Evolutionary conservation across 2,329 filamentous ascomycete genomes (phyloP).

Genomic region (Beauveria rudraprayagi): DNA sequence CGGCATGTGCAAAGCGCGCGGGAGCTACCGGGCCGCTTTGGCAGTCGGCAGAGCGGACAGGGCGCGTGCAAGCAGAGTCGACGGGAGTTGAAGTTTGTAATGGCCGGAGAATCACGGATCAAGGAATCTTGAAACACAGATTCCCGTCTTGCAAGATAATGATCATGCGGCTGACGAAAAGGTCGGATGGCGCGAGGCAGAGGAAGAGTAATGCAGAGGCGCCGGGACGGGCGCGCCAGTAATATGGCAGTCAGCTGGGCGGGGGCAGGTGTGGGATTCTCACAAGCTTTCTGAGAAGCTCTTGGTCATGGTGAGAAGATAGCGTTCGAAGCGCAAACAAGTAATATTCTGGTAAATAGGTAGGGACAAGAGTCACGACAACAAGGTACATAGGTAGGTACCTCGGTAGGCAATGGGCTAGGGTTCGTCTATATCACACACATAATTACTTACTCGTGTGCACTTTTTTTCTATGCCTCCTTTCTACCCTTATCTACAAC

Average conservation of each 20-base stretch:
- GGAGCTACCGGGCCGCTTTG: slow-evolving; percentile 1
- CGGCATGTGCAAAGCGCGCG: slow-evolving; percentile 5
- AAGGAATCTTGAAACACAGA: background rate
- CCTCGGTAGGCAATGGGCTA: background rate
- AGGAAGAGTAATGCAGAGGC: background rate
- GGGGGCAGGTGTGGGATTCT: background rate
- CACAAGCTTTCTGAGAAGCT: background rate
- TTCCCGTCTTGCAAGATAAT: background rate
- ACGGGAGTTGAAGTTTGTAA: background rate
- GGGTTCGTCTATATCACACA: background rate
- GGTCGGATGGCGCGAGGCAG: background rate
- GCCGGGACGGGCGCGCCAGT: background rate
- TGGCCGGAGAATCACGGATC: slow-evolving; percentile 1
- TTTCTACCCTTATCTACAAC: background rate
- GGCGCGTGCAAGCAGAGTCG: background rate
- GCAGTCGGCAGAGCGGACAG: too few relatives aligned
- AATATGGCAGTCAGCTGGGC: slow-evolving; percentile 2
- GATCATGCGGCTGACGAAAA: background rate
- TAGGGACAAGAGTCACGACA: background rate
- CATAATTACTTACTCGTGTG: background rate
- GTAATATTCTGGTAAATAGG: too few relatives aligned
- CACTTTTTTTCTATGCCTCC: background rate
- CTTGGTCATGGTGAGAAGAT: background rate
- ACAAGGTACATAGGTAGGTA: too few relatives aligned
- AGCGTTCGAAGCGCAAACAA: too few relatives aligned